phyloP scores from a whole-genome alignment of 1,284 basidiomycete genomes.

The Sparassis latifolia region DNA sequence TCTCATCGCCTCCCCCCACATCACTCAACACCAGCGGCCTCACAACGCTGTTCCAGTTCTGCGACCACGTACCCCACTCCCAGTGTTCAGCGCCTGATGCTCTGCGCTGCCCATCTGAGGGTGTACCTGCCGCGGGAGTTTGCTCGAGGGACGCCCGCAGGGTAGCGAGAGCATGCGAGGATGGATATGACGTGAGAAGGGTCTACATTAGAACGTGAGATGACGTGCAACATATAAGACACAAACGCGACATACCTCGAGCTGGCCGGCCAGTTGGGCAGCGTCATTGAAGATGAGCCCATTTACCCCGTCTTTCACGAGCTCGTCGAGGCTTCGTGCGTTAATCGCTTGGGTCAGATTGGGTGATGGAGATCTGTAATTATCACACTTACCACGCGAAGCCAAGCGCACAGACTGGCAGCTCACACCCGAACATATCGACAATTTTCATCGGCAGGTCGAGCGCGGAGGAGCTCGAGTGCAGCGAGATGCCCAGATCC shows the following conservation, averaged over 20 bases:
- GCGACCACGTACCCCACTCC: slow-evolving; percentile 75
- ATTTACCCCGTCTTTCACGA: slow-evolving; percentile 80
- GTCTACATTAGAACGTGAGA: slow-evolving; percentile 1
- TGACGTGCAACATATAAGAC: too few relatives aligned
- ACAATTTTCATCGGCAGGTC: slow-evolving; percentile 99
- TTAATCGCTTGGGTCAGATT: neutral
- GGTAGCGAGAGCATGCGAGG: slow-evolving; percentile 38
- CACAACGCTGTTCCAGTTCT: slow-evolving; percentile 75
- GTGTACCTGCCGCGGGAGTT: neutral
- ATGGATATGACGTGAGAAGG: slow-evolving; percentile 57
- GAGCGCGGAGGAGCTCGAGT: slow-evolving; percentile 84
- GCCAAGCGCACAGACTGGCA: slow-evolving; percentile 88
- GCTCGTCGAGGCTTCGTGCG: slow-evolving; percentile 66
- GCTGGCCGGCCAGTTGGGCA: slow-evolving; percentile 61
- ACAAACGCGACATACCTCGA: slow-evolving; percentile 50
- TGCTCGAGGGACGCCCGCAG: slow-evolving; percentile 40
- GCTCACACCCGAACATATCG: slow-evolving; percentile 96
- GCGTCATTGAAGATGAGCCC: slow-evolving; percentile 75
- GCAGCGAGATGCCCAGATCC: slow-evolving; percentile 88
- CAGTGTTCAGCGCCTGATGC: slow-evolving; percentile 25
- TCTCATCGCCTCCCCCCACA: slow-evolving; percentile 18
- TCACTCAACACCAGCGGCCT: slow-evolving; percentile 55
- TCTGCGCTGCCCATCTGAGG: slow-evolving; percentile 7
- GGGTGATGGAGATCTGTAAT: neutral
- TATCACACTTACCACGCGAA: slow-evolving; percentile 70